Base-by-base conservation (phyloP, 2,329 filamentous ascomycete genomes). In the Hypoxylon sp. region DNA sequence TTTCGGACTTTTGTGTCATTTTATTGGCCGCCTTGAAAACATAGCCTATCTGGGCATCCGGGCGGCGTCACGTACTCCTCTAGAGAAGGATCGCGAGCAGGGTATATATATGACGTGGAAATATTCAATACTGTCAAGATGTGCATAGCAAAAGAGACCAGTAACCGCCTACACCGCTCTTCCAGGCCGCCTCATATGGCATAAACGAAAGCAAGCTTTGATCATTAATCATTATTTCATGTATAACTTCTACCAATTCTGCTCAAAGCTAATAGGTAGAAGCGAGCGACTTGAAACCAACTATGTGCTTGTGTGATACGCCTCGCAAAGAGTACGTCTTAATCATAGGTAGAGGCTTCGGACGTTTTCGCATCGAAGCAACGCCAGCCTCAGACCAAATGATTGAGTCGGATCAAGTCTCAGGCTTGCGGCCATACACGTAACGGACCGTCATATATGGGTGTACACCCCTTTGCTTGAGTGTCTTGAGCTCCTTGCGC, bases 341-440 rank as follows among this genome's bases (percentile, higher is more conserved):
- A 3, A 15, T 15, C 8, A n/a, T n/a, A n/a, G n/a, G n/a, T n/a
- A n/a, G n/a, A n/a, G n/a, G n/a, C n/a, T n/a, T n/a, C n/a, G n/a
- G n/a, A n/a, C n/a, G n/a, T n/a, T n/a, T n/a, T n/a, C n/a, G n/a
- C n/a, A n/a, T n/a, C n/a, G n/a, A n/a, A n/a, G n/a, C n/a, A n/a
- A n/a, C 29, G 5, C 7, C 15, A 6, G 8, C 29, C 3, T 33
- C 8, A 33, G n/a, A 33, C 29, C 13, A n/a, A 15, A n/a, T 3
- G n/a, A n/a, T n/a, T n/a, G n/a, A 15, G 29, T 2, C 5, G 13
- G 5, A 15, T 2, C 29, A 11, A 33, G 15, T 33, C 13, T 27
- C 27, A 17, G 57, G 57, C 29, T 60, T 60, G 15, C 51, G 50
- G 15, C 42, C 57, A 15, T 43, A 55, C 31, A 60, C 47, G 21